Evolutionary conservation across 2,329 filamentous ascomycete genomes (phyloP).

Genomic region (Juglanconis oblonga): DNA sequence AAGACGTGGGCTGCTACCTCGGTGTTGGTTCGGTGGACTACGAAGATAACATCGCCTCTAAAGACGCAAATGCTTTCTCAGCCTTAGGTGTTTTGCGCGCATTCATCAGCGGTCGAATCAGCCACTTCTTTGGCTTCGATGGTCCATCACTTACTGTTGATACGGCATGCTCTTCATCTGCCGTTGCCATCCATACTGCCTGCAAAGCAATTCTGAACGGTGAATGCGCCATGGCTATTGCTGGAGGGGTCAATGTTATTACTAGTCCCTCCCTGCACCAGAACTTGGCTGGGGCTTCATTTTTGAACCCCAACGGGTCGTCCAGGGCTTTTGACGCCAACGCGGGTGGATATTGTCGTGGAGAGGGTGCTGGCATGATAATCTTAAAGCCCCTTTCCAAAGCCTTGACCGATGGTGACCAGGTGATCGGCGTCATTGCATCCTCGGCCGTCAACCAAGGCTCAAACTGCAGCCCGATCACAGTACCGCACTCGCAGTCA

Average conservation of each 20-base stretch:
- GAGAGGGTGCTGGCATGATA: conserved; percentile 45
- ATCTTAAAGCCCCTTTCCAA: conserved; percentile 48
- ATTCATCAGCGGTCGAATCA: conserved; percentile 32
- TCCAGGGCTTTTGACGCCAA: conserved; percentile 47
- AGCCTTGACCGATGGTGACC: conserved; percentile 49
- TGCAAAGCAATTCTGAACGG: conserved; percentile 24
- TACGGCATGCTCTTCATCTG: conserved; percentile 37
- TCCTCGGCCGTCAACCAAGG: conserved; percentile 34
- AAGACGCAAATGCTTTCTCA: conserved; percentile 8
- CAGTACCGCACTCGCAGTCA: conserved; percentile 21
- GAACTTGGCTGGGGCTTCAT: conserved; percentile 34
- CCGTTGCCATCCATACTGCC: conserved; percentile 31
- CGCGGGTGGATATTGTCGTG: conserved; percentile 54
- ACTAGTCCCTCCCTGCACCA: conserved; percentile 27
- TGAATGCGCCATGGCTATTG: conserved; percentile 33
- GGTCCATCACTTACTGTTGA: conserved; percentile 39
- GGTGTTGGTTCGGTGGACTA: conserved; percentile 14
- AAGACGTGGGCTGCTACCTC: conserved; percentile 26
- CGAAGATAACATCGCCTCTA: conserved; percentile 4
- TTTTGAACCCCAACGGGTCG: conserved; percentile 40
- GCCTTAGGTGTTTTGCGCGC: conserved; percentile 20
- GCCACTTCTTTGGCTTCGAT: conserved; percentile 40
- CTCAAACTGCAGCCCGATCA: conserved; percentile 26
- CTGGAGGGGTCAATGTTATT: conserved; percentile 39
- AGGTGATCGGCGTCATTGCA: conserved; percentile 41